phyloP scores from a whole-genome alignment of 495 filamentous ascomycete species.

The Lindgomyces ingoldianus region DNA sequence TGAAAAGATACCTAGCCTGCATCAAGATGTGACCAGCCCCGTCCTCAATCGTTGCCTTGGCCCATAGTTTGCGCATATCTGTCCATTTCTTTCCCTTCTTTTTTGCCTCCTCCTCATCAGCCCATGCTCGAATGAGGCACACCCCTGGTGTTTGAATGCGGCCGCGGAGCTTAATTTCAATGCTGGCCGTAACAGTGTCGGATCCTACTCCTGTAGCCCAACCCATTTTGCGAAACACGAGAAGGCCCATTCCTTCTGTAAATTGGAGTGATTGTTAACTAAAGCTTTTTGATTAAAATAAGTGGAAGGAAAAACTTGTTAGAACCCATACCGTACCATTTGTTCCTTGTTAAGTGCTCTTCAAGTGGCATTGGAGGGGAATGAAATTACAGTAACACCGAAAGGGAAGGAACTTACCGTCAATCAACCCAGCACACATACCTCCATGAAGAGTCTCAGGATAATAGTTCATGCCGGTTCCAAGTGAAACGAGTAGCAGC shows the following conservation, averaged over 20 bases:
- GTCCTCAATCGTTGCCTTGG: conserved; percentile 8
- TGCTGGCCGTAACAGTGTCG: conserved; percentile 8
- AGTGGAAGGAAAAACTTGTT: too few species aligned
- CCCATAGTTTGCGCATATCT: conserved; percentile 14
- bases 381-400: too few species aligned
- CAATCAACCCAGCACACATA: conserved; percentile 3
- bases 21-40: not conserved
- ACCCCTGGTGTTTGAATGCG: conserved; percentile 4
- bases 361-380: not conserved
- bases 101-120: conserved; percentile 12
- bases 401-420: conserved; percentile 9
- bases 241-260: conserved; percentile 7
- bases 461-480: conserved; percentile 6
- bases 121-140: conserved; percentile 8
- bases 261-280: too few species aligned
- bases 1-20: conserved; percentile 8
- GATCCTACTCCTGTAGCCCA: conserved; percentile 19
- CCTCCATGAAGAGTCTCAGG: conserved; percentile 10
- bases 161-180: conserved; percentile 6
- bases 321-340: too few species aligned
- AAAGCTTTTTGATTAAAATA: too few species aligned
- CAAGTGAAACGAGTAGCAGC: conserved; percentile 6
- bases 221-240: conserved; percentile 15
- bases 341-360: not conserved
- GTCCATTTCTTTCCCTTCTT: conserved; percentile 4